Evolutionary conservation across 345 rosid species (phyloP), one percentile per base, ranked within the genome.

Genomic region (Salix suchowensis): DNA sequence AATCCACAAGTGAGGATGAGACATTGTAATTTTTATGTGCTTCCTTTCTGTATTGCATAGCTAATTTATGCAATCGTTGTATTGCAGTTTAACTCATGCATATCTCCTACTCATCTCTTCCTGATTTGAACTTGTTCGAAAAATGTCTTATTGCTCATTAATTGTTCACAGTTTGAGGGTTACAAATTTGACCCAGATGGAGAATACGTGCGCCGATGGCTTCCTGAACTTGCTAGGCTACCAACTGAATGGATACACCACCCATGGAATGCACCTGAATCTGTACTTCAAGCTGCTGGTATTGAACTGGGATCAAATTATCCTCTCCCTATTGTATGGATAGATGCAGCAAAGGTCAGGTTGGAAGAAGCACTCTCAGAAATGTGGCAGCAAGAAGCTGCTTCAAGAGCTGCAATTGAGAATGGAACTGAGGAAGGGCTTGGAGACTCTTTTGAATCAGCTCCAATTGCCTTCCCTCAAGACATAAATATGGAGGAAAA

Each of bases 171-270:
- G 94, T 87, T 89, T 73, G 93, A 96, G 84, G 99, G 99, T 55
- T 93, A 96, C 82, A 96, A 91, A 76, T 93, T 89, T 77, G 99
- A 96, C 4, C 98, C 98, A 0, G 70, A 90, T 82, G 98, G 99
- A 64, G 99, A 96, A 84, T 96, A 96, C 71, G 99, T 91, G 6
- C 87, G 99, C 23, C 77, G 99, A 76, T 96, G 99, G 99, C 99
- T 93, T 74, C 99, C 99, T 7, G 99, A 96, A 72, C 94, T 96
- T 72, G 88, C 98, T 7, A 91, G 99, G 74, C 91, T 96, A 65
- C 98, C 99, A 21, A 93, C 99, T 46, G 99, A 96, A 76, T 96
- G 99, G 99, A 93, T 96, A 74, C 99, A 96, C 85, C 99, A 96
- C 78, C 99, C 99, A 0, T 93, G 99, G 99, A 89, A 91, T 74